These are phyloP conservation scores for Rhododendron mucronatum DNA, from an alignment of 148 eudicot genomes.

Conservation along the genomic window DNA sequence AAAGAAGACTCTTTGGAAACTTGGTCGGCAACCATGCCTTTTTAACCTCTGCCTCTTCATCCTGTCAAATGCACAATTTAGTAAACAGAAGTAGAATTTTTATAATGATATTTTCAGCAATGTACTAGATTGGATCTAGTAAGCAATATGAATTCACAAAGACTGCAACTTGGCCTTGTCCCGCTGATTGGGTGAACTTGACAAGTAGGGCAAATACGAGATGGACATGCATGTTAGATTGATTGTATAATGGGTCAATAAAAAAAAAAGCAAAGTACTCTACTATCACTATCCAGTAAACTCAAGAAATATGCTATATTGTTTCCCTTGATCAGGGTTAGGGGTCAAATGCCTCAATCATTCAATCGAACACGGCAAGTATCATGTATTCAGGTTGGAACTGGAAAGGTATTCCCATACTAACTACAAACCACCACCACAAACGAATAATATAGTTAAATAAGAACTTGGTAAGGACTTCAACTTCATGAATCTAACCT, in stretches of 20 bases:
- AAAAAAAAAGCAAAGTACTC: neutral
- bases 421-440: neutral
- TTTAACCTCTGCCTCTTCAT: conserved; percentile 24
- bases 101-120: neutral
- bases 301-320: neutral
- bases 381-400: neutral
- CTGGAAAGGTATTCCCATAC: neutral
- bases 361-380: neutral
- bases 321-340: neutral
- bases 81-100: neutral
- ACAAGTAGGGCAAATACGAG: neutral
- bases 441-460: neutral
- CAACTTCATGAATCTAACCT: conserved; percentile 36
- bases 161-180: neutral
- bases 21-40: conserved; percentile 19
- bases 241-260: neutral
- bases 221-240: neutral
- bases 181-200: neutral
- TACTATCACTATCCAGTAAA: neutral
- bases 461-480: neutral
- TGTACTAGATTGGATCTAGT: neutral
- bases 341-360: neutral
- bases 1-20: conserved; percentile 16
- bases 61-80: conserved; percentile 32
- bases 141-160: conserved; percentile 2